Percentiles rank a stretch among this genome's conserved stretches.
Evolutionary conservation across 2,329 filamentous ascomycete genomes (phyloP).

Genomic region (Microsporum audouinii): DNA sequence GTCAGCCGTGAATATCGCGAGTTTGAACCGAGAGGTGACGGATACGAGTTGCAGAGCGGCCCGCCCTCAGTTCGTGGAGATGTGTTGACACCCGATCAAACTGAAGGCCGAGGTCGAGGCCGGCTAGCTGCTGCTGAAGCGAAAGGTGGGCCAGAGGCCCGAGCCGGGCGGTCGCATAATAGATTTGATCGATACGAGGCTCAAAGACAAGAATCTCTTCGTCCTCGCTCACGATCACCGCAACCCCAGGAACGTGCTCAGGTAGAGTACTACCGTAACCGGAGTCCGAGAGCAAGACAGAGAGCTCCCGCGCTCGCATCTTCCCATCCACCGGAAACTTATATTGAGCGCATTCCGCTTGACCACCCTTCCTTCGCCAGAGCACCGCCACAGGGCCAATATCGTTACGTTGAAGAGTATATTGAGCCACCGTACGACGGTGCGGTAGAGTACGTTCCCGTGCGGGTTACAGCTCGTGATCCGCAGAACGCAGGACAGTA

Average conservation of each 20-base stretch:
- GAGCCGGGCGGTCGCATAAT: slow-evolving; percentile 16
- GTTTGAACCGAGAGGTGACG: slow-evolving; percentile 12
- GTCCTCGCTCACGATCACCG: slow-evolving; percentile 21
- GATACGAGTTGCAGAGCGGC: slow-evolving; percentile 7
- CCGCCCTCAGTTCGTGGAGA: slow-evolving; percentile 10
- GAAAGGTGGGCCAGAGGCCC: slow-evolving; percentile 9
- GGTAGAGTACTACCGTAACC: slow-evolving; percentile 20
- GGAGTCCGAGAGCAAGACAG: slow-evolving; percentile 15
- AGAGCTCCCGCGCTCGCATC: slow-evolving; percentile 10
- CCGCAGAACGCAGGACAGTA: slow-evolving; percentile 15
- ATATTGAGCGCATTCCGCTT: slow-evolving; percentile 12
- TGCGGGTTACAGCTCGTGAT: slow-evolving; percentile 16
- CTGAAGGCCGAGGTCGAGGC: slow-evolving; percentile 15
- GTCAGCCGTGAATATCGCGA: slow-evolving; percentile 13
- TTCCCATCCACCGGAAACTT: slow-evolving; percentile 14
- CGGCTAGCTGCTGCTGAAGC: slow-evolving; percentile 13
- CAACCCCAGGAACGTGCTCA: slow-evolving; percentile 12
- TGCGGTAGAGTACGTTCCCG: slow-evolving; percentile 20
- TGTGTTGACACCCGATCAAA: slow-evolving; percentile 14
- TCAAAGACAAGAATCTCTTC: slow-evolving; percentile 18
- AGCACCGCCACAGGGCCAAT: slow-evolving; percentile 12
- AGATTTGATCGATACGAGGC: slow-evolving; percentile 22
- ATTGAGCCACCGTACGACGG: slow-evolving; percentile 15
- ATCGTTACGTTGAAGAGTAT: slow-evolving; percentile 21
- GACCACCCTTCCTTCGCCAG: slow-evolving; percentile 13